phyloP scores from a whole-genome alignment of 208 protist species.

The Trypanosoma scelopori region DNA sequence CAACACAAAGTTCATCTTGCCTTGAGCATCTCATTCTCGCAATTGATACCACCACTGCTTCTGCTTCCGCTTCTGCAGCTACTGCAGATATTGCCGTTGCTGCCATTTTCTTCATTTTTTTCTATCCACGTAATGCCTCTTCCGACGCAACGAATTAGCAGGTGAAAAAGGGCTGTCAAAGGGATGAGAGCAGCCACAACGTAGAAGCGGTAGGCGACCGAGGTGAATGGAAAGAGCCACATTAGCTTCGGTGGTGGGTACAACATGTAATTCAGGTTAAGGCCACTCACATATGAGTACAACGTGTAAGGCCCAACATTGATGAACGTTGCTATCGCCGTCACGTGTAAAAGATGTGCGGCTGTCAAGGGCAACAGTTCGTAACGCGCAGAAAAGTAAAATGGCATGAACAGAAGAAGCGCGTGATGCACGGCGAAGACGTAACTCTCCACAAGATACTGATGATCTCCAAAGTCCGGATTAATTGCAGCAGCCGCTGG shows the following conservation, averaged over 20 bases:
- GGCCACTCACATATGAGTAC: slow-evolving; percentile 46
- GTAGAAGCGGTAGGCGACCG: slow-evolving; percentile 42
- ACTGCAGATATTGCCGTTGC: not conserved
- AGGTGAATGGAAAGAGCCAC: slow-evolving; percentile 12
- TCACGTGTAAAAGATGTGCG: slow-evolving; percentile 56
- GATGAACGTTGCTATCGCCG: slow-evolving; percentile 44
- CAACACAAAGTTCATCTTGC: not conserved
- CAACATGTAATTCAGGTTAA: slow-evolving; percentile 83
- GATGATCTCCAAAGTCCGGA: slow-evolving; percentile 73
- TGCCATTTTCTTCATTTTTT: not conserved
- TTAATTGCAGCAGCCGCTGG: slow-evolving; percentile 33
- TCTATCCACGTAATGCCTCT: not conserved
- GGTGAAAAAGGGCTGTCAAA: slow-evolving; percentile 35
- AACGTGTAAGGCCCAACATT: slow-evolving; percentile 58
- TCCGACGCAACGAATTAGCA: slow-evolving; percentile 18
- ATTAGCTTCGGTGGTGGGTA: slow-evolving; percentile 42
- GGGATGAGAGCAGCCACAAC: slow-evolving; percentile 40
- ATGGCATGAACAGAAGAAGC: slow-evolving; percentile 55
- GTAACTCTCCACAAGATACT: slow-evolving; percentile 43
- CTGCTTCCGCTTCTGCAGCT: not conserved
- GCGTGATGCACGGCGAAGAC: slow-evolving; percentile 66
- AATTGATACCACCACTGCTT: not conserved
- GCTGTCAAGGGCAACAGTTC: slow-evolving; percentile 40
- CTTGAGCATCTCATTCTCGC: not conserved
- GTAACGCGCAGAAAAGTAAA: slow-evolving; percentile 69